These are phyloP conservation scores for Bisporella sp. DNA, from an alignment of 2,329 filamentous ascomycete species.

Conservation along the genomic window DNA sequence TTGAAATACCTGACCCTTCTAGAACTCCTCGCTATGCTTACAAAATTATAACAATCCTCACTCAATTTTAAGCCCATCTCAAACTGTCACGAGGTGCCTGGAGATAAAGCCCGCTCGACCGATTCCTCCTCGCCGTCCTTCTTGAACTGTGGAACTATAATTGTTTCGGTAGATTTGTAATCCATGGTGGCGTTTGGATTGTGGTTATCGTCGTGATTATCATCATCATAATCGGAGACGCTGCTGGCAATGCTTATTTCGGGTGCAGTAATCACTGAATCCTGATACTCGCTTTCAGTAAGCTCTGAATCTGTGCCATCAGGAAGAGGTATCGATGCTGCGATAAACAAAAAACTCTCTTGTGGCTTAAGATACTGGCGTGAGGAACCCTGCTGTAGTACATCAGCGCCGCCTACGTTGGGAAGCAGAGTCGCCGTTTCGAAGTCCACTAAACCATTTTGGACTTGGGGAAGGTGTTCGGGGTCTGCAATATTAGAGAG, in stretches of 20 bases:
- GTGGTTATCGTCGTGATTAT: conserved; percentile 7
- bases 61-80: background rate
- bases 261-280: conserved; percentile 1
- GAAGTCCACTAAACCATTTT: too few species aligned
- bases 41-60: too few species aligned
- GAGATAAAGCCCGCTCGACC: too few species aligned
- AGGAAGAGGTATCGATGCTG: conserved; percentile 14
- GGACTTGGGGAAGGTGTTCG: too few species aligned
- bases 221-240: conserved; percentile 19
- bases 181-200: conserved; percentile 2
- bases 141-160: conserved; percentile 14
- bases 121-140: too few species aligned
- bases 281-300: conserved; percentile 10
- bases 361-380: too few species aligned
- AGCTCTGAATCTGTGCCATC: conserved; percentile 10
- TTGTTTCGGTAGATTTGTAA: conserved; percentile 21
- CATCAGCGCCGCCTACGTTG: too few species aligned
- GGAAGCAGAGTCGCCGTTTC: too few species aligned
- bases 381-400: too few species aligned
- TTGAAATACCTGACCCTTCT: too few species aligned
- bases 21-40: too few species aligned
- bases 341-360: conserved; percentile 1
- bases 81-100: background rate
- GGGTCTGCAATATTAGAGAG: too few species aligned
- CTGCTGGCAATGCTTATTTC: conserved; percentile 17